A percentile compares a stretch with the other conserved stretches of the same genome.
These are phyloP conservation scores for Phytophthora ohioensis DNA, from an alignment of 352 stramenopile species.

Conservation along the genomic window DNA sequence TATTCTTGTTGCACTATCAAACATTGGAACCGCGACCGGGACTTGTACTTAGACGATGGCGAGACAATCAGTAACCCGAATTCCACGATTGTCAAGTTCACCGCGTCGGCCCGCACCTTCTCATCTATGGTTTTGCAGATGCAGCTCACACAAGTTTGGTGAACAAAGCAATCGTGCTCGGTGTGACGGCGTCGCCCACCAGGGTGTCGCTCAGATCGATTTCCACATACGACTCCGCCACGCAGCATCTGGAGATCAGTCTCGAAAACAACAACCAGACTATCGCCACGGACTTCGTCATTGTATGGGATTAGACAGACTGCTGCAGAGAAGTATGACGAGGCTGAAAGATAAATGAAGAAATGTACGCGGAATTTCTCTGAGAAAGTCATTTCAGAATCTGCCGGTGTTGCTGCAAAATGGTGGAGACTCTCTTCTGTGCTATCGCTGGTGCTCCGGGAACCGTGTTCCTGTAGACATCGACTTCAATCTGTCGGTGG, in stretches of 20 bases:
- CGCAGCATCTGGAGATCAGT: slow-evolving; percentile 40
- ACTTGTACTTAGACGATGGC: slow-evolving; percentile 67
- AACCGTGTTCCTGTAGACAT: no score
- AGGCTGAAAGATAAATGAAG: no score
- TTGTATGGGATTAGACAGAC: slow-evolving; percentile 34
- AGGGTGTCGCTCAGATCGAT: slow-evolving; percentile 40
- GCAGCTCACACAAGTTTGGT: slow-evolving; percentile 27
- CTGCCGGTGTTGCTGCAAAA: no score
- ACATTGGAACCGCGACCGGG: slow-evolving; percentile 32
- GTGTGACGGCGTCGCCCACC: slow-evolving; percentile 28
- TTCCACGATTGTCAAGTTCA: slow-evolving; percentile 51
- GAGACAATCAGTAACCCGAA: slow-evolving; percentile 48
- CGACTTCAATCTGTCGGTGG: no score
- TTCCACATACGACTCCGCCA: slow-evolving; percentile 34
- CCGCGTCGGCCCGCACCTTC: slow-evolving; percentile 25
- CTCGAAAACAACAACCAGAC: slow-evolving; percentile 30
- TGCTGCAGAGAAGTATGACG: neutral
- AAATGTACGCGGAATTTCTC: no score
- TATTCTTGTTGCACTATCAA: slow-evolving; percentile 51
- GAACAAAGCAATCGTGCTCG: slow-evolving; percentile 45
- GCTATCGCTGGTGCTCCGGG: no score
- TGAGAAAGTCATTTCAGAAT: no score
- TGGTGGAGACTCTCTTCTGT: no score
- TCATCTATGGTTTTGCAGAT: slow-evolving; percentile 22
- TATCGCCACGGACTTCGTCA: slow-evolving; percentile 36